Conservation (phyloP, 202 grass and related monocot genomes). For the Setaria italica region DNA sequence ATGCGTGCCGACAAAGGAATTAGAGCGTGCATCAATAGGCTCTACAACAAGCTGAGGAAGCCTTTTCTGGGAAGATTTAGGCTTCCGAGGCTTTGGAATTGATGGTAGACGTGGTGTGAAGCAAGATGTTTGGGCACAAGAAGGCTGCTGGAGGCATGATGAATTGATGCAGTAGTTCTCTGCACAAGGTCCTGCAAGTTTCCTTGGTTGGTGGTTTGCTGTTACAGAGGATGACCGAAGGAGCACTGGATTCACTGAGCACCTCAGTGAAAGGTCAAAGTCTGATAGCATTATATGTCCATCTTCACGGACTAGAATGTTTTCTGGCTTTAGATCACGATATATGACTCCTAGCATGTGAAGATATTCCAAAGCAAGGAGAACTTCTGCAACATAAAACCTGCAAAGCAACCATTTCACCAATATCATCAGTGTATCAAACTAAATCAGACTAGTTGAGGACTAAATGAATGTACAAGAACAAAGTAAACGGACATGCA, state of each 20-base stretch:
- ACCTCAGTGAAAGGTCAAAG: constrained; percentile 93
- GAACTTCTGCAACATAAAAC: constrained; percentile 98
- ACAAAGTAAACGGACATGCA: background rate
- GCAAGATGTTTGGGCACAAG: constrained; percentile 73
- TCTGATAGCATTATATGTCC: constrained; percentile 98
- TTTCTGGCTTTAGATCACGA: constrained; percentile 95
- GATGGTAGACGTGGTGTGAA: constrained; percentile 67
- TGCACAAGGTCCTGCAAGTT: constrained; percentile 69
- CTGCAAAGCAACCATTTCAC: constrained; percentile 58
- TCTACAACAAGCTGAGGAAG: constrained; percentile 81
- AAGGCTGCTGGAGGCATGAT: constrained; percentile 75
- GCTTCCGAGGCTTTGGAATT: constrained; percentile 51
- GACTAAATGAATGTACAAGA: constrained; percentile 2
- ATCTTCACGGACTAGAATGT: constrained; percentile 92
- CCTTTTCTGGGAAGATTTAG: constrained; percentile 51
- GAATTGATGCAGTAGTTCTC: constrained; percentile 76
- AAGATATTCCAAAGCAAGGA: constrained; percentile 95
- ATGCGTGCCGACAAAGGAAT: constrained; percentile 92
- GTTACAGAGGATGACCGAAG: constrained; percentile 68
- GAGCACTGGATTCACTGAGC: constrained; percentile 81
- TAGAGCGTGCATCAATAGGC: constrained; percentile 80
- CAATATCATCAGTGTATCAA: constrained; percentile 32
- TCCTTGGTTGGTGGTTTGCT: constrained; percentile 63
- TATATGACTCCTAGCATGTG: constrained; percentile 98
- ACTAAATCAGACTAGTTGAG: constrained; percentile 7